Evolutionary conservation across 2,329 filamentous ascomycete genomes (phyloP), one percentile per base, ranked within the genome.

Genomic region (Uncinocarpus reesii): DNA sequence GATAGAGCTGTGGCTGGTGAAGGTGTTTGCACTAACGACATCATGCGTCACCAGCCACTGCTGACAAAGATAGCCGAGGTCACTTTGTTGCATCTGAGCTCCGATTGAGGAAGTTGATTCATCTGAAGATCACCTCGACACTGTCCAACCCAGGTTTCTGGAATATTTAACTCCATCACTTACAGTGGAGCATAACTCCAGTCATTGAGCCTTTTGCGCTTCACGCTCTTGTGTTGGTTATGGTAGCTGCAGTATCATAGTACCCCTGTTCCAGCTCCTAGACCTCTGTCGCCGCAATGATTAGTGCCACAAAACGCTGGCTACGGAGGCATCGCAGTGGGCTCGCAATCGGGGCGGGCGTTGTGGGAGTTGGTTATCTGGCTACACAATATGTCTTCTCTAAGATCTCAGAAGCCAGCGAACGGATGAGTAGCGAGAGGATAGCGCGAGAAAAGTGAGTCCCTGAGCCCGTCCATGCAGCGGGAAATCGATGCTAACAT

Each of bases 401-500:
- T 60, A 96, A 95, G 76, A 82, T 96, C 61, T 84, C 84, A 56
- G 89, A 96, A 68, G 88, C 90, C 58, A 81, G 89, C 57, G 88
- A 95, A 76, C 88, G 90, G 65, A 93, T 95, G 86, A 89, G 84
- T 68, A 90, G 87, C 67, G 92, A 96, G 62, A 82, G 88, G 60
- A 93, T 95, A 64, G 86, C 90, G 45, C 89, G 90, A 65, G 92
- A 98, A 71, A 98, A 98, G 90, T 95, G 71, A 58, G 79, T 60
- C 32, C 31, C 24, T 21, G 4, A 28, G n/a, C 40, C 15, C 16
- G 13, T 21, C 21, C 29, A 38, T 16, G n/a, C 5, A 18, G 18
- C 20, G 13, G 13, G 2, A 26, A 24, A 37, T 20, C 11, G 16
- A 37, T 13, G 10, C 31, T 49, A 43, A 49, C 31, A 34, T 11